Evolutionary conservation across 176 grass and related monocot species (phyloP).

Genomic region (Saccharum officinarum): DNA sequence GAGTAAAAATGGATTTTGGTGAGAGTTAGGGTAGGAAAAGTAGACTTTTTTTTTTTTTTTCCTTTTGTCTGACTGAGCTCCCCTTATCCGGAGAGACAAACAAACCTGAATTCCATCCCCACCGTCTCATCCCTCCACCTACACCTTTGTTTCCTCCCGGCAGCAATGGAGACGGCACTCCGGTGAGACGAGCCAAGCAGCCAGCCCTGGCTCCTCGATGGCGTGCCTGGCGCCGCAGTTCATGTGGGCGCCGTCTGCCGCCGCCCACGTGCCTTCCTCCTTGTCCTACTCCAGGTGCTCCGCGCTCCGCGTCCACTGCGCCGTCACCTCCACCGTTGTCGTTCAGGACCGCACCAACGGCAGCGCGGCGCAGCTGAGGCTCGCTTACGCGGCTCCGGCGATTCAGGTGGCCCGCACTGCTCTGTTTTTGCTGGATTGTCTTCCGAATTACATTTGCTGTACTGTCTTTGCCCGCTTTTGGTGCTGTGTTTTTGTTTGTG

Average conservation of each 20-base stretch:
- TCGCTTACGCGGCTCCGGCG: conserved; percentile 24
- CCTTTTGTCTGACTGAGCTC: not conserved
- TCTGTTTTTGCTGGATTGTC: not conserved
- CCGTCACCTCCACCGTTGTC: conserved; percentile 19
- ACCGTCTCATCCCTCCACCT: not conserved
- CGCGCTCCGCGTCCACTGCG: conserved; percentile 36
- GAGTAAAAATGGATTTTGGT: no score
- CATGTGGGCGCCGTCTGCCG: conserved; percentile 35
- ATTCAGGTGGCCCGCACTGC: conserved; percentile 32
- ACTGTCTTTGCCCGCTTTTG: not conserved
- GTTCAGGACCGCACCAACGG: not conserved
- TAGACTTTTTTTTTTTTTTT: no score
- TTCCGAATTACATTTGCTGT: not conserved
- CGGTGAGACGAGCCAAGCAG: conserved; percentile 23
- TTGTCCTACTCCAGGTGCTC: conserved; percentile 34
- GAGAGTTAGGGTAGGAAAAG: no score
- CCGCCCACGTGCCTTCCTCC: conserved; percentile 7
- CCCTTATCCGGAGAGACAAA: conserved; percentile 34
- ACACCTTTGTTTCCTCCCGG: not conserved
- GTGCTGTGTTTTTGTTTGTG: not conserved
- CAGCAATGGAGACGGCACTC: conserved; percentile 29
- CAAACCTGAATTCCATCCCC: conserved; percentile 22
- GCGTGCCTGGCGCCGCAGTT: conserved; percentile 52
- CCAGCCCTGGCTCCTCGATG: conserved; percentile 22
- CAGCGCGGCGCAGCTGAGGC: not conserved